Evolutionary conservation across 164 flowering plant genomes (phyloP), one percentile per base, ranked within the genome.

Genomic region (Nymphaea colorata): DNA sequence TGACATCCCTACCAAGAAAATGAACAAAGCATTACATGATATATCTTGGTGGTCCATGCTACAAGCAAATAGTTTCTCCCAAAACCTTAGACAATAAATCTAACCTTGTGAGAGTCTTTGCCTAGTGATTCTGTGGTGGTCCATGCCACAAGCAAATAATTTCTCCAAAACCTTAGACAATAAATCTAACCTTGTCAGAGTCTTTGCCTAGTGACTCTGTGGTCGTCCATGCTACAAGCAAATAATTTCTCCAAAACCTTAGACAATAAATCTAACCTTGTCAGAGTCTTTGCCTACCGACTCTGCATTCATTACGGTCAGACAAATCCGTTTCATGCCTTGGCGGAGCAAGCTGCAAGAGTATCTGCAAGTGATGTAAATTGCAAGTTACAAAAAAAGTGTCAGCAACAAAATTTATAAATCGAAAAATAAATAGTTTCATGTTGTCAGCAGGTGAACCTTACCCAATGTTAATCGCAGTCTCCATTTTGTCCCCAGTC

Each of bases 401-500:
- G 36, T 25, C 36, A 25, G 36, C 36, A 25, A 25, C 36, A 25
- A 25, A 25, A 25, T 25, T 25, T 25, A 25, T 25, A 25, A 25
- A 25, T 25, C 36, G 36, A 25, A 25, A 25, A 25, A 25, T 25
- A 25, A 25, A 25, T 25, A 25, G 36, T 25, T 25, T 25, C 36
- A 25, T 47, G 7, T 12, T 6, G 12, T 47, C 55, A 47, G 5
- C 55, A 47, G 12, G 7, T 47, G 55, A 47, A 6, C 84, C 59
- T 18, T n/a, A 93, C 98, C 98, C 98, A 68, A 93, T 88, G 71
- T 93, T 93, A 61, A 93, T 88, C 70, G 98, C 98, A 74, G 98
- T 93, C 85, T 93, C 98, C 95, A 88, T 90, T 75, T 93, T 93
- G 77, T 93, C 98, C 66, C 98, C 98, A 44, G 98, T 93, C 77